These are phyloP conservation scores for Chalciporus pseudorubinellus DNA, from an alignment of 768 basidiomycete species.

Conservation along the genomic window DNA sequence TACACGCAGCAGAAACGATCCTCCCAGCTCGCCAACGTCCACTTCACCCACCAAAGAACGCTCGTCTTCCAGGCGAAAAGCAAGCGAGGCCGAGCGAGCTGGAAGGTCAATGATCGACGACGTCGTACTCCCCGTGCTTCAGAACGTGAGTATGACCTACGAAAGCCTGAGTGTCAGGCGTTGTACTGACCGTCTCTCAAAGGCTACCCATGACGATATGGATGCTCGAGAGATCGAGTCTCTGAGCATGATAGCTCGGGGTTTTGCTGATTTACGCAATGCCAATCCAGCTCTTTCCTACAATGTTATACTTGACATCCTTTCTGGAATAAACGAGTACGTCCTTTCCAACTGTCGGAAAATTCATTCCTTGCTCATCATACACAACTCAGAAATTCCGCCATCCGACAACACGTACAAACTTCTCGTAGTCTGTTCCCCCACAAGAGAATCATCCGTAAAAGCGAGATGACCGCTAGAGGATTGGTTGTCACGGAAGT, in stretches of 20 bases:
- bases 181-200: constrained; percentile 7
- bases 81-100: constrained; percentile 61
- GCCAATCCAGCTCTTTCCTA: constrained; percentile 85
- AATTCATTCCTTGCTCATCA: constrained; percentile 2
- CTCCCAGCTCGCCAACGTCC: constrained; percentile 38
- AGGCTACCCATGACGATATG: constrained; percentile 82
- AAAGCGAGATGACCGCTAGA: constrained; percentile 81
- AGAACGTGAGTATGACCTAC: constrained; percentile 50
- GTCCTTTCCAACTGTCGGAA: constrained; percentile 29
- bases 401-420: constrained; percentile 80
- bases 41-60: constrained; percentile 44
- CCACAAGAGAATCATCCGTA: constrained; percentile 72
- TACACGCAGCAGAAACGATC: constrained; percentile 53
- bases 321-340: constrained; percentile 89
- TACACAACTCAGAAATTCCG: constrained; percentile 54
- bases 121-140: constrained; percentile 76
- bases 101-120: constrained; percentile 75
- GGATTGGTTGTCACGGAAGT: constrained; percentile 84
- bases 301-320: constrained; percentile 82
- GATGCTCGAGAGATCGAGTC: constrained; percentile 87
- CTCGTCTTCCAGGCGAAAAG: constrained; percentile 44
- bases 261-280: constrained; percentile 82
- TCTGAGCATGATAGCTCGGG: constrained; percentile 83
- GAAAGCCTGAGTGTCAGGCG: background rate
- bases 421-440: constrained; percentile 80